Evolutionary conservation across 129 eudicot genomes (phyloP).

Genomic region (Lactuca sativa): DNA sequence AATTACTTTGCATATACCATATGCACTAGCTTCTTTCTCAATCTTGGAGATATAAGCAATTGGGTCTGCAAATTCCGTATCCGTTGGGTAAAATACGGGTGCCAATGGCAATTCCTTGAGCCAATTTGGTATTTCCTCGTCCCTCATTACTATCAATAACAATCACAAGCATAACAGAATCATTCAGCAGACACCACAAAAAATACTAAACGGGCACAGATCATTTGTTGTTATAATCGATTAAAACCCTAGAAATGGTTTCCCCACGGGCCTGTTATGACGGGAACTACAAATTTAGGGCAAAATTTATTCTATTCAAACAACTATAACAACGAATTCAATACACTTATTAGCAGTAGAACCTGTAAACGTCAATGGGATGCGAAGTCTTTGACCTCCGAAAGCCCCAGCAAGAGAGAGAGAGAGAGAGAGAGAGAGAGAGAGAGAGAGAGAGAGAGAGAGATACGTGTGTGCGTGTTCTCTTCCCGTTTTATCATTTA

Average conservation of each 20-base stretch:
- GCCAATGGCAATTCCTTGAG: slow-evolving; percentile 83
- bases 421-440: background rate
- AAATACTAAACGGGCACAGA: background rate
- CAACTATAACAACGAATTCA: slow-evolving; percentile 20
- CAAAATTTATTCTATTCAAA: slow-evolving; percentile 19
- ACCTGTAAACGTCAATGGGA: slow-evolving; percentile 30
- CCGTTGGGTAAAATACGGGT: slow-evolving; percentile 91
- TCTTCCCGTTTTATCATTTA: slow-evolving; percentile 9
- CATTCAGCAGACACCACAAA: slow-evolving; percentile 12
- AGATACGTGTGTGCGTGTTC: background rate
- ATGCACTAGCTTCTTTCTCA: slow-evolving; percentile 94
- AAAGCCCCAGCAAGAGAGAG: slow-evolving; percentile 18
- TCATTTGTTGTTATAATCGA: slow-evolving; percentile 18
- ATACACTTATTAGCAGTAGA: slow-evolving; percentile 23
- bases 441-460: slow-evolving; percentile 4
- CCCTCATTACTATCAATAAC: slow-evolving; percentile 56
- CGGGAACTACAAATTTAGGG: slow-evolving; percentile 23
- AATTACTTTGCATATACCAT: slow-evolving; percentile 92
- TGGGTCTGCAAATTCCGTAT: slow-evolving; percentile 97
- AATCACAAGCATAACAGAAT: slow-evolving; percentile 36
- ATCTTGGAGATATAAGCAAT: slow-evolving; percentile 97
- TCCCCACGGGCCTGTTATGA: slow-evolving; percentile 1
- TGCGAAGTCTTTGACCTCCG: slow-evolving; percentile 24
- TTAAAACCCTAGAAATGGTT: slow-evolving; percentile 37
- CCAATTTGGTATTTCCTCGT: slow-evolving; percentile 82